These are phyloP conservation scores for Pneumocystis oryctolagi DNA, from an alignment of 1,139 yeast genomes.

Conservation along the genomic window DNA sequence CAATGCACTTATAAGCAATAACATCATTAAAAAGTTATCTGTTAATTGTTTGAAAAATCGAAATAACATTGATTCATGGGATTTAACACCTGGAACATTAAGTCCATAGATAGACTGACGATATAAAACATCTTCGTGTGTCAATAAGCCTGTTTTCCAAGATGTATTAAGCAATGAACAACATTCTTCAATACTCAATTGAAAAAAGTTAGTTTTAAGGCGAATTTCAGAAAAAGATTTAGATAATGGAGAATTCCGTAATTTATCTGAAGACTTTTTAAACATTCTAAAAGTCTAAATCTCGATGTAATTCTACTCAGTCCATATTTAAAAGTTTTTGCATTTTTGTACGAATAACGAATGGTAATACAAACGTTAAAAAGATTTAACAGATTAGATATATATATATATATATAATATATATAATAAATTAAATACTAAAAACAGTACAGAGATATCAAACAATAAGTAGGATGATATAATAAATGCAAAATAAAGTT, in stretches of 20 bases:
- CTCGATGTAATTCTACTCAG: too few relatives aligned
- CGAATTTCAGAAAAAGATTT: neutral
- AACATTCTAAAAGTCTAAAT: neutral
- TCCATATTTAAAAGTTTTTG: neutral
- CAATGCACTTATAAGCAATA: constrained; percentile 75
- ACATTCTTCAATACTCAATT: neutral
- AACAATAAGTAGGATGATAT: neutral
- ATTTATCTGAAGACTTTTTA: neutral
- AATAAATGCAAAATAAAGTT: constrained; percentile 18
- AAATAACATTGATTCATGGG: constrained; percentile 53
- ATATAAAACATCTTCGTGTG: constrained; percentile 16
- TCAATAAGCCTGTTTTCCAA: neutral
- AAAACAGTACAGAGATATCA: too few relatives aligned
- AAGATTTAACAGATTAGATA: neutral
- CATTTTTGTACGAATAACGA: neutral
- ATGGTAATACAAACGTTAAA: neutral
- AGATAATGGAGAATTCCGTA: too few relatives aligned
- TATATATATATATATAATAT: neutral
- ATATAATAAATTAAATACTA: neutral
- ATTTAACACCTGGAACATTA: constrained; percentile 59
- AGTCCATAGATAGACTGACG: constrained; percentile 63
- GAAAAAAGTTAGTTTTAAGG: neutral
- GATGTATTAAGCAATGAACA: neutral
- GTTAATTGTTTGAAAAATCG: constrained; percentile 68
- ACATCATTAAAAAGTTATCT: constrained; percentile 74